Percentiles rank a stretch among this genome's conserved stretches.
These are phyloP conservation scores for Tephrocybe sp. DNA, from an alignment of 768 basidiomycete species.

Conservation along the genomic window DNA sequence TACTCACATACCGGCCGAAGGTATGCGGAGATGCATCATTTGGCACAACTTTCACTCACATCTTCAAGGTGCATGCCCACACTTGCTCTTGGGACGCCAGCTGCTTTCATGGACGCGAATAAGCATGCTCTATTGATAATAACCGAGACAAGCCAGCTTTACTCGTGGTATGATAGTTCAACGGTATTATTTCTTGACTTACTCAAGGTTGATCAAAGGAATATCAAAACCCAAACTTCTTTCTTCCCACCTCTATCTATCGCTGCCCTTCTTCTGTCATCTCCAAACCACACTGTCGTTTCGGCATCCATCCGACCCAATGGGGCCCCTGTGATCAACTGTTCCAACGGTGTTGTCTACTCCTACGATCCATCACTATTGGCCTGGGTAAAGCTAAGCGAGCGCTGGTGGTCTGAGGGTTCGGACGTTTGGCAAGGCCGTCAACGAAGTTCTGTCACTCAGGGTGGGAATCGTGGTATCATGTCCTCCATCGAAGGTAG, in stretches of 20 bases:
- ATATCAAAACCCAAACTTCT: slow-evolving; percentile 65
- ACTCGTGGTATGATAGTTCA: slow-evolving; percentile 61
- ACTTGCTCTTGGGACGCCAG: slow-evolving; percentile 68
- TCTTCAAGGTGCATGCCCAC: slow-evolving; percentile 70
- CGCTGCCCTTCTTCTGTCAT: slow-evolving; percentile 56
- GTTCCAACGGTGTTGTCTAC: slow-evolving; percentile 76
- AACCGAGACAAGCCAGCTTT: slow-evolving; percentile 69
- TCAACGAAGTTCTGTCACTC: slow-evolving; percentile 43
- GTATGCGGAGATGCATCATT: slow-evolving; percentile 40
- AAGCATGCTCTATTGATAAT: slow-evolving; percentile 69
- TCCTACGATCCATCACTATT: slow-evolving; percentile 71
- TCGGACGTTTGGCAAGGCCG: slow-evolving; percentile 84
- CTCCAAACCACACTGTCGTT: slow-evolving; percentile 60
- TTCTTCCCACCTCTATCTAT: slow-evolving; percentile 70
- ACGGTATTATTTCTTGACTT: background rate
- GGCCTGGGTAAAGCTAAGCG: slow-evolving; percentile 75
- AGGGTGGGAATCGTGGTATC: slow-evolving; percentile 46
- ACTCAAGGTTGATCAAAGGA: slow-evolving; percentile 44
- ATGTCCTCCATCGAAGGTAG: slow-evolving; percentile 53
- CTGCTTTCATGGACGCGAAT: slow-evolving; percentile 65
- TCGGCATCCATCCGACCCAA: slow-evolving; percentile 73
- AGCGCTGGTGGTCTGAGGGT: slow-evolving; percentile 83
- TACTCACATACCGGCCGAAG: slow-evolving; percentile 85
- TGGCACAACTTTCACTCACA: background rate
- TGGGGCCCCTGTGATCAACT: slow-evolving; percentile 74